These are phyloP conservation scores for Hyaloperonospora brassicae DNA, from an alignment of 352 stramenopile species.

Conservation along the genomic window DNA sequence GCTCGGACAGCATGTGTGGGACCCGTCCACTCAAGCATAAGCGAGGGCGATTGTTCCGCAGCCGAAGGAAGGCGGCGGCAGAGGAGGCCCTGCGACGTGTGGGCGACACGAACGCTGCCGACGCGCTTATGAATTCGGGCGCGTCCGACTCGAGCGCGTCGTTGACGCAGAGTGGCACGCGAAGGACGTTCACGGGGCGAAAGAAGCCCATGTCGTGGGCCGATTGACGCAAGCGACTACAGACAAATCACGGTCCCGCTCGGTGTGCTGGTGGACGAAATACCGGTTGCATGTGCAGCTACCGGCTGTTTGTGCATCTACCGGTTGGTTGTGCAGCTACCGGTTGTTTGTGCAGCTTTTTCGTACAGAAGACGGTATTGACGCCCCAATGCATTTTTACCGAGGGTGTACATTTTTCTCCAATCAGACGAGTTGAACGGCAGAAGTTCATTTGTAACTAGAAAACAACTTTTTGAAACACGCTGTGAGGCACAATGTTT, in stretches of 20 bases:
- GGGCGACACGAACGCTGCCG: slow-evolving; percentile 24
- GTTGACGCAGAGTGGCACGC: slow-evolving; percentile 15
- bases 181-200: slow-evolving; percentile 61
- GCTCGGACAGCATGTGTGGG: slow-evolving; percentile 32
- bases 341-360: too few species aligned
- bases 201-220: slow-evolving; percentile 77
- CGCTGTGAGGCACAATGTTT: slow-evolving; percentile 45
- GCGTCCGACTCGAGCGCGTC: slow-evolving; percentile 24
- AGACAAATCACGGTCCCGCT: background rate
- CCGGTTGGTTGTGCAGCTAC: too few species aligned
- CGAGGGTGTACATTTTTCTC: too few species aligned
- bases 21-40: slow-evolving; percentile 22
- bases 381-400: too few species aligned
- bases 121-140: slow-evolving; percentile 28
- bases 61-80: slow-evolving; percentile 27
- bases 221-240: slow-evolving; percentile 30
- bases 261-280: too few species aligned
- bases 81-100: slow-evolving; percentile 30
- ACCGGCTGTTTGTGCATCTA: background rate
- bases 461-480: too few species aligned
- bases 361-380: too few species aligned
- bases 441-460: too few species aligned
- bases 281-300: background rate
- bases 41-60: slow-evolving; percentile 34
- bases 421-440: too few species aligned